These are phyloP conservation scores for Terfezia claveryi DNA, from an alignment of 495 filamentous ascomycete species.

Conservation along the genomic window DNA sequence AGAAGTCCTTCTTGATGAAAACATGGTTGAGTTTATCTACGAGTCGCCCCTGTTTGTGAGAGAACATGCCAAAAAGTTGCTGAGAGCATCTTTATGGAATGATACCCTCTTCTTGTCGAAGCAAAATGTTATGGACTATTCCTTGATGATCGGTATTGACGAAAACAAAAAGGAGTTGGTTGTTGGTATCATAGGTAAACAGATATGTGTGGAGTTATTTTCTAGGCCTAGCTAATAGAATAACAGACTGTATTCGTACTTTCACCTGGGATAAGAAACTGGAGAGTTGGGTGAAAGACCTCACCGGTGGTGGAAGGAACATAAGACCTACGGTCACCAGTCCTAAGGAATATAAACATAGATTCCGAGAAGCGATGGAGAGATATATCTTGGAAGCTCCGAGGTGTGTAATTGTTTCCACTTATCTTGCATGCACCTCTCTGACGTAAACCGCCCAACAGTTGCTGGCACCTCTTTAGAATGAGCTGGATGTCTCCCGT, in stretches of 20 bases:
- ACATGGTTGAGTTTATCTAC: conserved; percentile 98
- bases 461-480: conserved; percentile 55
- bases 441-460: conserved; percentile 8
- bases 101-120: conserved; percentile 82
- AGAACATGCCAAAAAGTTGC: conserved; percentile 57
- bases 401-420: conserved; percentile 24
- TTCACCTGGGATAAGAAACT: conserved; percentile 99
- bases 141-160: conserved; percentile 92
- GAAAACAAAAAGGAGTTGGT: conserved; percentile 73
- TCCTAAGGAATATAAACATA: conserved; percentile 89
- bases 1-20: conserved; percentile 91
- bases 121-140: conserved; percentile 98
- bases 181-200: conserved; percentile 61
- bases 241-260: conserved; percentile 70
- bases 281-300: conserved; percentile 96
- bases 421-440: not conserved
- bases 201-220: not conserved
- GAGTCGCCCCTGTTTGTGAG: conserved; percentile 85
- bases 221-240: not conserved
- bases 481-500: conserved; percentile 8
- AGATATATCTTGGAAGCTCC: conserved; percentile 62
- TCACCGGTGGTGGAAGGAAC: conserved; percentile 55
- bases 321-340: conserved; percentile 74
- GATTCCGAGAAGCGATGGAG: conserved; percentile 92
- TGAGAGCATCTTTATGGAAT: conserved; percentile 65